Evolutionary conservation across 805 yeast species (phyloP).

Genomic region (Candida anglica): DNA sequence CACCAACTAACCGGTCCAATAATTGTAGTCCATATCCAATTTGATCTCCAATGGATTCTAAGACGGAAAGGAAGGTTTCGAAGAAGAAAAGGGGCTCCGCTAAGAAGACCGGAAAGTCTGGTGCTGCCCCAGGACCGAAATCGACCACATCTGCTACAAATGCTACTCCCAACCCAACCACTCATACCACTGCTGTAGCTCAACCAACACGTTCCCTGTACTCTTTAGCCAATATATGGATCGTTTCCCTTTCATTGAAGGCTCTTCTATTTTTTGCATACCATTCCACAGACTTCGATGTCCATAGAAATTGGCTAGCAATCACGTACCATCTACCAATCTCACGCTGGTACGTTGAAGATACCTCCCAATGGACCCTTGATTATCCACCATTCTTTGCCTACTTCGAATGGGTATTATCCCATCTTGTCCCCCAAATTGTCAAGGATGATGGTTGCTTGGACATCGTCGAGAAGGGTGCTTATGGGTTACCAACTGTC

Average conservation of each 20-base stretch:
- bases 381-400: constrained; percentile 99
- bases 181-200: no score
- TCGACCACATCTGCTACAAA: no score
- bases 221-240: constrained; percentile 34
- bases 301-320: constrained; percentile 96
- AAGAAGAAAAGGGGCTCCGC: constrained; percentile 4
- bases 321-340: constrained; percentile 76
- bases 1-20: no score
- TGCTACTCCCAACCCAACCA: no score
- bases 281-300: constrained; percentile 95
- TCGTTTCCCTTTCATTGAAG: constrained; percentile 30
- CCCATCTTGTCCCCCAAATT: constrained; percentile 62
- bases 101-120: no score
- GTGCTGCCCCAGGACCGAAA: no score
- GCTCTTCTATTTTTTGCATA: constrained; percentile 53
- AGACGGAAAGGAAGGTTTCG: not conserved
- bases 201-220: no score
- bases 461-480: constrained; percentile 59
- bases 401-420: constrained; percentile 80
- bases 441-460: constrained; percentile 77
- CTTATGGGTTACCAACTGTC: constrained; percentile 74
- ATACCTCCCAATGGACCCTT: constrained; percentile 83
- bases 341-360: constrained; percentile 77
- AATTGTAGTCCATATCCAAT: no score
- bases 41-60: not conserved